Percentiles rank a stretch among this genome's conserved stretches.
These are phyloP conservation scores for Solanum virginianum DNA, from an alignment of 257 asterid species.

Conservation along the genomic window DNA sequence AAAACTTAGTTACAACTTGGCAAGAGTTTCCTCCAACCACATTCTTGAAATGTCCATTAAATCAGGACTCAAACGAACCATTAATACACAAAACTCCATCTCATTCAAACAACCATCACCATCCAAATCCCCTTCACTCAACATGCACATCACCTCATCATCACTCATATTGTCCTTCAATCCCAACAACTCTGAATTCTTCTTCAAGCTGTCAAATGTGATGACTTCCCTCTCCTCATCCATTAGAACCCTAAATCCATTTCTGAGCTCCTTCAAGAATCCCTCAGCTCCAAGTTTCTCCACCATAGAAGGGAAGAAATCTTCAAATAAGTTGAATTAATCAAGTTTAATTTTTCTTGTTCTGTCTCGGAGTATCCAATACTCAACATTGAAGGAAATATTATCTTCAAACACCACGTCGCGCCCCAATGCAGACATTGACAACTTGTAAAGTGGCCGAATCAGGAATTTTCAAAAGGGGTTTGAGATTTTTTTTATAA, in stretches of 20 bases:
- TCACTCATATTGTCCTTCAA: conserved; percentile 22
- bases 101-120: conserved; percentile 49
- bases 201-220: conserved; percentile 63
- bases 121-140: conserved; percentile 60
- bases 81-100: conserved; percentile 66
- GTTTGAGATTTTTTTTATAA: too few relatives aligned
- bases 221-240: conserved; percentile 39
- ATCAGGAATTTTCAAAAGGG: too few relatives aligned
- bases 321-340: too few relatives aligned
- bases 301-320: conserved; percentile 65
- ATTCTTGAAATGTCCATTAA: conserved; percentile 38
- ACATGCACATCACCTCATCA: conserved; percentile 43
- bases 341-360: too few relatives aligned
- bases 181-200: conserved; percentile 29
- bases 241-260: conserved; percentile 47
- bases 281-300: conserved; percentile 63
- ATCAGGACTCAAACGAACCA: conserved; percentile 64
- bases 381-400: too few relatives aligned
- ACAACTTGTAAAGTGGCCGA: not conserved
- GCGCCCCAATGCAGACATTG: not conserved
- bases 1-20: not conserved
- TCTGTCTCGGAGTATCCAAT: too few relatives aligned
- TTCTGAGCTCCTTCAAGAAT: conserved; percentile 49
- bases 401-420: conserved; percentile 43
- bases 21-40: conserved; percentile 6